phyloP scores from a whole-genome alignment of 352 stramenopile genomes.

The Pilasporangium apinafurcum region DNA sequence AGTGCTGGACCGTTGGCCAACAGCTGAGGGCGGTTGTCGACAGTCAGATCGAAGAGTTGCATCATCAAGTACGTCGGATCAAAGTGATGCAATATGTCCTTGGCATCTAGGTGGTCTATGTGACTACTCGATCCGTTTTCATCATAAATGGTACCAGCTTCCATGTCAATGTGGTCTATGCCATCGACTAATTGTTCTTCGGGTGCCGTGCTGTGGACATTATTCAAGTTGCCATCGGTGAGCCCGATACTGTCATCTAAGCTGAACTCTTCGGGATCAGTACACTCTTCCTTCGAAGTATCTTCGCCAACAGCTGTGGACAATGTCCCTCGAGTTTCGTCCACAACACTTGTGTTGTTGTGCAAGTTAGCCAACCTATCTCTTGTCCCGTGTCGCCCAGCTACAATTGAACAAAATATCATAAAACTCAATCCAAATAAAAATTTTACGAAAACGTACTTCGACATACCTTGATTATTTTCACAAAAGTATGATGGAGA shows the following conservation, averaged over 20 bases:
- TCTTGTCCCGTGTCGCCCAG: too few relatives aligned
- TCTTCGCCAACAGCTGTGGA: too few relatives aligned
- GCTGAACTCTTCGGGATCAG: slow-evolving; percentile 9
- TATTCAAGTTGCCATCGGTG: neutral
- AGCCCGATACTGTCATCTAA: slow-evolving; percentile 1
- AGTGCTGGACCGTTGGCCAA: slow-evolving; percentile 50
- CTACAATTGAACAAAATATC: slow-evolving; percentile 2
- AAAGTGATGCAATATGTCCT: too few relatives aligned
- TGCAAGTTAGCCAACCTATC: too few relatives aligned
- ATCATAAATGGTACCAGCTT: too few relatives aligned
- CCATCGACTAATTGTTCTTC: neutral
- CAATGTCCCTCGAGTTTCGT: too few relatives aligned
- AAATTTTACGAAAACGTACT: too few relatives aligned
- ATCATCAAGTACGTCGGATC: slow-evolving; percentile 79
- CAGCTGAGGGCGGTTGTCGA: slow-evolving; percentile 46
- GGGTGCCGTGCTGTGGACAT: slow-evolving; percentile 1
- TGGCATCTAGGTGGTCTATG: too few relatives aligned
- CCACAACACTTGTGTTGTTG: too few relatives aligned
- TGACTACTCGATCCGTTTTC: too few relatives aligned
- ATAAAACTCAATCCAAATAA: neutral
- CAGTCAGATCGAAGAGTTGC: slow-evolving; percentile 68
- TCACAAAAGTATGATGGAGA: slow-evolving; percentile 79
- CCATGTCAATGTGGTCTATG: too few relatives aligned
- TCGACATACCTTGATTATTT: slow-evolving; percentile 25
- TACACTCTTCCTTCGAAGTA: too few relatives aligned